phyloP scores from a whole-genome alignment of 23 red algal species.

The Agarophyton chilense region DNA sequence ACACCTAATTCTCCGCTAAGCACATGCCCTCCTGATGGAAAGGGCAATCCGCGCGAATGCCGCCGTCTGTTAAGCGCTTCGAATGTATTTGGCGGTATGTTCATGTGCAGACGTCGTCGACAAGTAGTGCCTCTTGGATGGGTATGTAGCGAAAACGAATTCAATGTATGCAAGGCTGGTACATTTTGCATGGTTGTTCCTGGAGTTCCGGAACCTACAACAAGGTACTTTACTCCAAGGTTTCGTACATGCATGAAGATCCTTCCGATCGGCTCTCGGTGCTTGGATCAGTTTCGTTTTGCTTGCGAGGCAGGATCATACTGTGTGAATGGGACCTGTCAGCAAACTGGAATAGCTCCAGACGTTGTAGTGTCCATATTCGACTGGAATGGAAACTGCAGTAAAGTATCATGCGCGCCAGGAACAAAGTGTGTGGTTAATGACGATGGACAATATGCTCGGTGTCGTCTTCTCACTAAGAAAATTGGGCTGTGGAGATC shows the following conservation, averaged over 20 bases:
- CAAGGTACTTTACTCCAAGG: background rate
- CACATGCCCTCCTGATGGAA: background rate
- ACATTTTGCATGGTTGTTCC: background rate
- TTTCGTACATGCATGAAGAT: background rate
- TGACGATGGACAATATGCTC: background rate
- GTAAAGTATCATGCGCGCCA: background rate
- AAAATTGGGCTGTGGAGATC: background rate
- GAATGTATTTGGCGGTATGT: background rate
- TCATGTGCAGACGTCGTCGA: background rate
- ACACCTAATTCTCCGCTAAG: slow-evolving; percentile 11
- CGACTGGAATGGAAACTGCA: background rate
- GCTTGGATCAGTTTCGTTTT: background rate
- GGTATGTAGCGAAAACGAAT: background rate
- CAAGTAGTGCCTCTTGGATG: background rate
- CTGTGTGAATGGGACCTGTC: background rate
- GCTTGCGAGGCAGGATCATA: background rate
- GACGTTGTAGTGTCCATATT: background rate
- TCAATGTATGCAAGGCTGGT: background rate
- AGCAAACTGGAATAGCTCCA: background rate
- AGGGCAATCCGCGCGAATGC: background rate
- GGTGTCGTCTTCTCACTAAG: background rate
- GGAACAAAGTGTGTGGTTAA: background rate
- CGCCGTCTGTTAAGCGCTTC: background rate
- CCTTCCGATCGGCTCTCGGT: background rate
- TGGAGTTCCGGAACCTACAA: background rate